Evolutionary conservation across 148 eudicot genomes (phyloP).

Genomic region (Heliosperma pusillum): DNA sequence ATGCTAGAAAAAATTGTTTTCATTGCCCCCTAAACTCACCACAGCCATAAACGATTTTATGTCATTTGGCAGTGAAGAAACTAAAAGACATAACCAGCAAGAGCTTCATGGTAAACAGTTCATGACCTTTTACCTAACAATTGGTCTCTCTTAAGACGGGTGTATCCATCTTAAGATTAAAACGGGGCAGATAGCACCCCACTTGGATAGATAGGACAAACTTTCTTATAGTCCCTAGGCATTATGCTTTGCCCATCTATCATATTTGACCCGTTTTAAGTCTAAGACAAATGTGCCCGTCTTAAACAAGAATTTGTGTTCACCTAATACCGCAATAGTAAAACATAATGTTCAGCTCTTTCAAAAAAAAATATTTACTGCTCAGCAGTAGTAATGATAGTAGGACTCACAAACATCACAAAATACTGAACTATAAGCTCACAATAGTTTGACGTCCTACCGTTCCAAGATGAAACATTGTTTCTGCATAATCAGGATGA

Average conservation of each 20-base stretch:
- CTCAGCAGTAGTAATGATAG: no score
- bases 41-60: background rate
- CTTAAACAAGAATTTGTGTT: no score
- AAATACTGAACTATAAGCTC: background rate
- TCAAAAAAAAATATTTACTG: no score
- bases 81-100: background rate
- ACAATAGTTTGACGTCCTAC: conserved; percentile 32
- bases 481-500: conserved; percentile 85
- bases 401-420: conserved; percentile 1
- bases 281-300: no score
- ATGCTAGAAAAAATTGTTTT: background rate
- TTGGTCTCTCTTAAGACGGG: no score
- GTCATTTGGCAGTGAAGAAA: background rate
- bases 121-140: background rate
- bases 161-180: no score
- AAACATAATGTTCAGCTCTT: background rate
- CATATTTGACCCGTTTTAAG: no score
- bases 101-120: background rate
- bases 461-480: conserved; percentile 95
- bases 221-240: no score
- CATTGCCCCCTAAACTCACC: background rate
- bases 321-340: background rate
- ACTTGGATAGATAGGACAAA: no score
- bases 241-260: no score
- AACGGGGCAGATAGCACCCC: no score